These are phyloP conservation scores for Ophiostoma himal-ulmi DNA, from an alignment of 2,329 filamentous ascomycete species.

Conservation along the genomic window DNA sequence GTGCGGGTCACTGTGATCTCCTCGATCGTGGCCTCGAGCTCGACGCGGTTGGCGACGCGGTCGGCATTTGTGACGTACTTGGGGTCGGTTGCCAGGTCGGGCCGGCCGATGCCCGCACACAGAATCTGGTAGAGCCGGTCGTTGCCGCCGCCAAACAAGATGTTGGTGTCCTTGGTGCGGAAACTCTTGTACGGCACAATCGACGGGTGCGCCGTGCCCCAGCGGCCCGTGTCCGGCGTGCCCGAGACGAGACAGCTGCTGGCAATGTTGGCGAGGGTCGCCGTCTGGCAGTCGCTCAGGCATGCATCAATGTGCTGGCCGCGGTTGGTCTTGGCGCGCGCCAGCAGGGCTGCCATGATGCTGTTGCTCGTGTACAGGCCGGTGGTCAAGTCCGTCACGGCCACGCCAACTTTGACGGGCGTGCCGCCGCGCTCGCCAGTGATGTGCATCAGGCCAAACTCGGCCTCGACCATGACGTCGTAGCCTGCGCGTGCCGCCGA, in stretches of 20 bases:
- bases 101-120: constrained; percentile 52
- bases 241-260: constrained; percentile 87
- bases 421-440: constrained; percentile 82
- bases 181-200: constrained; percentile 94
- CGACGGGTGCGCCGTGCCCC: constrained; percentile 97
- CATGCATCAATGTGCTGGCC: constrained; percentile 92
- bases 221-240: constrained; percentile 78
- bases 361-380: constrained; percentile 92
- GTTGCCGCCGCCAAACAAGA: constrained; percentile 68
- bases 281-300: constrained; percentile 90
- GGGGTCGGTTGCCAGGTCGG: constrained; percentile 55
- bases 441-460: constrained; percentile 98
- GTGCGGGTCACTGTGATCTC: constrained; percentile 63
- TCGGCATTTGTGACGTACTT: constrained; percentile 57
- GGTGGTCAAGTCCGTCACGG: constrained; percentile 92
- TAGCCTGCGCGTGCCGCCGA: constrained; percentile 85
- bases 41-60: constrained; percentile 63
- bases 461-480: constrained; percentile 98
- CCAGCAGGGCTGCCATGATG: constrained; percentile 88
- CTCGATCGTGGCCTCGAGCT: constrained; percentile 76
- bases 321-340: constrained; percentile 63
- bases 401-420: constrained; percentile 94
- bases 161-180: constrained; percentile 63
- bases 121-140: constrained; percentile 62
- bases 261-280: constrained; percentile 90